Evolutionary conservation across 371 early-diverging fungal species (phyloP).

Genomic region (Dichotomocladium elegans): DNA sequence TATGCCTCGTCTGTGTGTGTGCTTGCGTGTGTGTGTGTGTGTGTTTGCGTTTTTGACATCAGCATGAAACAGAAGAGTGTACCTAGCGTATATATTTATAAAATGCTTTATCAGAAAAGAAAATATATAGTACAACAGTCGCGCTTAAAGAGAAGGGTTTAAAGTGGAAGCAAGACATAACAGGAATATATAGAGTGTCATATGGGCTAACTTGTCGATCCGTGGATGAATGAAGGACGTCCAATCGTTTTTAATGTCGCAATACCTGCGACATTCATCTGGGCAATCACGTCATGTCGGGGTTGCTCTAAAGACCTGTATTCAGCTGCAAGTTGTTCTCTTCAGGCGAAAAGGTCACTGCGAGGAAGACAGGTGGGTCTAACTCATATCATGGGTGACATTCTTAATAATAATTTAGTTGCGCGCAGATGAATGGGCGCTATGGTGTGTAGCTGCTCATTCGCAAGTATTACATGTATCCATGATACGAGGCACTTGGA

Average conservation of each 20-base stretch:
- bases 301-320: no score
- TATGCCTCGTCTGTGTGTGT: neutral
- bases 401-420: neutral
- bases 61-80: neutral
- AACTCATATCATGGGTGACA: no score
- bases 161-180: neutral
- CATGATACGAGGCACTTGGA: neutral
- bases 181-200: neutral
- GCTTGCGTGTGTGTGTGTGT: neutral
- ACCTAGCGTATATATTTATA: neutral
- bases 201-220: neutral
- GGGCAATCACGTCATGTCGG: slow-evolving; percentile 15
- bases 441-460: neutral
- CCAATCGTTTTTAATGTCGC: slow-evolving; percentile 11
- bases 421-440: neutral
- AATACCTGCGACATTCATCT: slow-evolving; percentile 14
- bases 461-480: neutral
- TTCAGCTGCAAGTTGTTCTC: no score
- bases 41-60: no score
- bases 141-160: slow-evolving; percentile 1
- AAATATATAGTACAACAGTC: slow-evolving; percentile 3
- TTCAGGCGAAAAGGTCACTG: neutral
- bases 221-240: neutral
- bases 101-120: neutral
- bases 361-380: neutral